phyloP scores from a whole-genome alignment of 139 green algal species.

The Pycnococcus provasolii region DNA sequence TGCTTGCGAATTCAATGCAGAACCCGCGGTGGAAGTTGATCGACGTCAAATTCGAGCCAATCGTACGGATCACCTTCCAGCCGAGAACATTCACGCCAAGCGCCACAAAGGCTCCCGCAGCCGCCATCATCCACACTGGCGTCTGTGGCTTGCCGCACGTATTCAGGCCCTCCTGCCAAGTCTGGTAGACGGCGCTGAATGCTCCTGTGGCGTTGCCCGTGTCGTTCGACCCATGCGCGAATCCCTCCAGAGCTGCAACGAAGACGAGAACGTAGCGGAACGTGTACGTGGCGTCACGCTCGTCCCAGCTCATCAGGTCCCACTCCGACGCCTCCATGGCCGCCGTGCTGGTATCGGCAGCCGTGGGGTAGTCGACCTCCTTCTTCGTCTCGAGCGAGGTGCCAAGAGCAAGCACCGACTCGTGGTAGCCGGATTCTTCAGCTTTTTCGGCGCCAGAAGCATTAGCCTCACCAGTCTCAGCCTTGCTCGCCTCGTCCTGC shows the following conservation, averaged over 20 bases:
- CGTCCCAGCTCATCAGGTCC: slow-evolving; percentile 5
- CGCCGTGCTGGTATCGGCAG: too few relatives aligned
- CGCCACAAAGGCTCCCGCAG: slow-evolving; percentile 10
- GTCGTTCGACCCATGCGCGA: slow-evolving; percentile 10
- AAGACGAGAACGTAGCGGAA: slow-evolving; percentile 15
- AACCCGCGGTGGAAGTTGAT: slow-evolving; percentile 17
- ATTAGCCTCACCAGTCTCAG: too few relatives aligned
- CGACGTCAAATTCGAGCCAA: slow-evolving; percentile 16
- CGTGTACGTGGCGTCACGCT: slow-evolving; percentile 10
- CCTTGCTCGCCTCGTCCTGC: background rate
- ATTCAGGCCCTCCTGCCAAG: slow-evolving; percentile 10
- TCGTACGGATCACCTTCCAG: slow-evolving; percentile 19
- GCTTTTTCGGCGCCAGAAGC: too few relatives aligned
- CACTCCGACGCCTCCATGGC: background rate
- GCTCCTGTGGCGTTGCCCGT: slow-evolving; percentile 9
- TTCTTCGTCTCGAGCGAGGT: background rate
- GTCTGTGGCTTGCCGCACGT: slow-evolving; percentile 17
- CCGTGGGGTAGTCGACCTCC: background rate
- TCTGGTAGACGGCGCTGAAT: slow-evolving; percentile 10
- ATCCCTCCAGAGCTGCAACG: slow-evolving; percentile 2
- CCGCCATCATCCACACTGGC: slow-evolving; percentile 22
- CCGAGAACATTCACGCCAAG: slow-evolving; percentile 18
- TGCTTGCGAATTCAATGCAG: slow-evolving; percentile 16
- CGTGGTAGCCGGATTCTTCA: too few relatives aligned
- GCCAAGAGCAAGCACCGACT: too few relatives aligned